phyloP scores from a whole-genome alignment of 75 land plant genomes.

The Larix kaempferi region DNA sequence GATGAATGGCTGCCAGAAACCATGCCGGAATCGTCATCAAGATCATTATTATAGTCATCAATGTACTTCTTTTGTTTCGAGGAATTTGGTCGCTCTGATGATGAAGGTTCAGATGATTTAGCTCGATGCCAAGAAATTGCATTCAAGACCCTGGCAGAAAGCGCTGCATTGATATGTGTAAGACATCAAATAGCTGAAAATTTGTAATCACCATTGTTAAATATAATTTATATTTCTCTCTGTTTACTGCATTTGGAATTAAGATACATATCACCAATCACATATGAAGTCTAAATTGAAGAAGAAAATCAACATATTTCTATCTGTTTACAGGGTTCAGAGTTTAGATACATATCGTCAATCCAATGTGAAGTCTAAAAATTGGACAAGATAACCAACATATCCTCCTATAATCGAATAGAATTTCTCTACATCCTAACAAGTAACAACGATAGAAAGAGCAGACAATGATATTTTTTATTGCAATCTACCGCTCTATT shows the following conservation, averaged over 20 bases:
- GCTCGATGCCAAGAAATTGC: slow-evolving; percentile 20
- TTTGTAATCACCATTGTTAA: neutral
- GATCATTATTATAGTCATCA: slow-evolving; percentile 11
- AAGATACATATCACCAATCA: neutral
- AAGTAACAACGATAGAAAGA: neutral
- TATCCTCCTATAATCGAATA: neutral
- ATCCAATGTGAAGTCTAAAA: neutral
- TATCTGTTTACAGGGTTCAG: neutral
- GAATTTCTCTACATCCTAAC: neutral
- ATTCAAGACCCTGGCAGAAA: slow-evolving; percentile 25
- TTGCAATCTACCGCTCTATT: neutral
- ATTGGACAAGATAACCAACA: neutral
- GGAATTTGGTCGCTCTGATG: slow-evolving; percentile 7
- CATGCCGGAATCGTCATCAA: slow-evolving; percentile 40
- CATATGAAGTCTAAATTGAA: neutral
- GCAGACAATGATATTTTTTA: neutral
- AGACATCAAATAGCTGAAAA: slow-evolving; percentile 15
- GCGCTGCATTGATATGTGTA: slow-evolving; percentile 8
- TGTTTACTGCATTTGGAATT: neutral
- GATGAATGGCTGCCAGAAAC: slow-evolving; percentile 58
- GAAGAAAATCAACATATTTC: neutral
- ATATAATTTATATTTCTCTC: neutral
- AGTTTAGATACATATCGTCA: neutral
- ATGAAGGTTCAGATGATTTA: slow-evolving; percentile 15
- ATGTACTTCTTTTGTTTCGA: neutral